Conservation (phyloP, 805 yeast species). For the Pichia scutulata region DNA sequence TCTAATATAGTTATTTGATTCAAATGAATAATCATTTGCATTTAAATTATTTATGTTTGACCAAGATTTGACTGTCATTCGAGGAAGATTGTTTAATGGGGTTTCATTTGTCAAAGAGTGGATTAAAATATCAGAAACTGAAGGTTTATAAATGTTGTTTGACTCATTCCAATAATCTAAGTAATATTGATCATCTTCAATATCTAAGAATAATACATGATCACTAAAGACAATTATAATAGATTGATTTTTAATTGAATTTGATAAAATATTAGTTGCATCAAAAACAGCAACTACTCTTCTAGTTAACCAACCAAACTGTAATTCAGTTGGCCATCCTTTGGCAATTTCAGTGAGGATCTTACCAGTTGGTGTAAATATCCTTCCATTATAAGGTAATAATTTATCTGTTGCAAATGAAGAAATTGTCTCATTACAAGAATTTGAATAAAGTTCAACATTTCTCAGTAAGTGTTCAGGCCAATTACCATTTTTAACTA, state of each 20-base stretch:
- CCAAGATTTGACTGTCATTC: slow-evolving; percentile 62
- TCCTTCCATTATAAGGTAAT: slow-evolving; percentile 50
- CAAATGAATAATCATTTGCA: slow-evolving; percentile 37
- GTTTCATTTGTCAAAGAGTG: slow-evolving; percentile 83
- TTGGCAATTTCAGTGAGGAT: slow-evolving; percentile 75
- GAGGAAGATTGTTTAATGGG: slow-evolving; percentile 62
- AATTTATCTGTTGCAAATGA: slow-evolving; percentile 64
- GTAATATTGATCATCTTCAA: slow-evolving; percentile 39
- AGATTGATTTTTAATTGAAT: slow-evolving; percentile 33
- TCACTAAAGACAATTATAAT: slow-evolving; percentile 78
- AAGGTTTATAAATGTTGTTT: slow-evolving; percentile 37
- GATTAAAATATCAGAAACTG: slow-evolving; percentile 76
- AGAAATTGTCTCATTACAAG: slow-evolving; percentile 60
- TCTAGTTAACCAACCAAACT: slow-evolving; percentile 81
- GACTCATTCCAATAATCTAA: slow-evolving; percentile 12
- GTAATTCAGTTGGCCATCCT: slow-evolving; percentile 82
- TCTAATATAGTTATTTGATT: slow-evolving; percentile 16
- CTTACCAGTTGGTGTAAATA: slow-evolving; percentile 89
- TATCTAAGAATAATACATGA: slow-evolving; percentile 55
- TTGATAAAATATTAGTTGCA: slow-evolving; percentile 21
- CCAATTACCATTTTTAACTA: slow-evolving; percentile 46
- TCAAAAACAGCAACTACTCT: slow-evolving; percentile 73
- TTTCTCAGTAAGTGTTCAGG: slow-evolving; percentile 20
- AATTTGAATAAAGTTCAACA: slow-evolving; percentile 38
- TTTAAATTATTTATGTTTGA: slow-evolving; percentile 49